Evolutionary conservation across 1,284 basidiomycete species (phyloP).

Genomic region (Athelia sp.): DNA sequence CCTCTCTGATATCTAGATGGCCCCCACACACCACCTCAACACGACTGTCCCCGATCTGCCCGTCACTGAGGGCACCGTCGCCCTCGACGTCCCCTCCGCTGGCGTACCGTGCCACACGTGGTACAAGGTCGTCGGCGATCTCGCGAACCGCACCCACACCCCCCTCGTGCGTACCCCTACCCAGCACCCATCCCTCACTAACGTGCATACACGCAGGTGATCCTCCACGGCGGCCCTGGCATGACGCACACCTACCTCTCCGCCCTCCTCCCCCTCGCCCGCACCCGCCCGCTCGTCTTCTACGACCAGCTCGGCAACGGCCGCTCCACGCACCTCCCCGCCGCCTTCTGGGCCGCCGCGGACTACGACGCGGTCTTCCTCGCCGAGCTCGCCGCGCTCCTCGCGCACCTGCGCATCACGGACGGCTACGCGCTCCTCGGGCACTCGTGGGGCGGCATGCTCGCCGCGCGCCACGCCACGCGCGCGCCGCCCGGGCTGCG

Average conservation of each 20-base stretch:
- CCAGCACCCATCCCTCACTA: too few species aligned
- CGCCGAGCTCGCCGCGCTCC: slow-evolving; percentile 39
- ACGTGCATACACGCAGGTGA: slow-evolving; percentile 14
- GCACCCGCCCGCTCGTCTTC: slow-evolving; percentile 32
- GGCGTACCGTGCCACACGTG: slow-evolving; percentile 7
- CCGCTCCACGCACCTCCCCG: slow-evolving; percentile 40
- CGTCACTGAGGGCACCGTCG: slow-evolving; percentile 5
- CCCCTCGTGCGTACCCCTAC: slow-evolving; percentile 22
- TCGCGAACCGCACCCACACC: slow-evolving; percentile 11
- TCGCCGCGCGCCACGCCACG: slow-evolving; percentile 32
- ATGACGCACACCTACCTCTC: slow-evolving; percentile 31
- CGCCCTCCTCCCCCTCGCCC: slow-evolving; percentile 27
- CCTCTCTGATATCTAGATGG: too few species aligned
- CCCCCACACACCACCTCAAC: too few species aligned
- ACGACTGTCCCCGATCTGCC: background rate
- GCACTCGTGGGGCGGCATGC: slow-evolving; percentile 50
- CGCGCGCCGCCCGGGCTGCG: slow-evolving; percentile 35
- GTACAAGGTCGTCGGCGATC: slow-evolving; percentile 10
- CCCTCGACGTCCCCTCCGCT: slow-evolving; percentile 6
- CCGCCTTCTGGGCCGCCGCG: slow-evolving; percentile 41
- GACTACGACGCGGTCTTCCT: slow-evolving; percentile 41
- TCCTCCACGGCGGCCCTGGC: slow-evolving; percentile 43
- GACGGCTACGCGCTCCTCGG: slow-evolving; percentile 35
- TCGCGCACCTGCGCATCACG: slow-evolving; percentile 32
- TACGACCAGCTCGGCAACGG: slow-evolving; percentile 48